Base-by-base conservation (phyloP, 345 rosid species). In the Syzygium grande region DNA sequence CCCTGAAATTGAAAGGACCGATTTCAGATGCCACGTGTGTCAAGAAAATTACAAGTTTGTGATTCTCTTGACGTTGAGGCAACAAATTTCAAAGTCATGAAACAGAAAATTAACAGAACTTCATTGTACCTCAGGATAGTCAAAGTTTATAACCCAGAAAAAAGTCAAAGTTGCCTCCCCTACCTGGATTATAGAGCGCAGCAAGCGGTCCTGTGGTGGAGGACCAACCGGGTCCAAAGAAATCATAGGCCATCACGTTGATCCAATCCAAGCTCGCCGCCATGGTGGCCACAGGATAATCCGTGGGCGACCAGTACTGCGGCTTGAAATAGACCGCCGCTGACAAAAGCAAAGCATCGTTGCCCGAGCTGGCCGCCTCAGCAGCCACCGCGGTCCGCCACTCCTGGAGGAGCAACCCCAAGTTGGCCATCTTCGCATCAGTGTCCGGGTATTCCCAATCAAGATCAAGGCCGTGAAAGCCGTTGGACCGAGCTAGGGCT, bases 401-500 rank as follows among this genome's bases (percentile, higher is more conserved):
- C 84, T 94, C 91, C 12, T 85, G 30, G 23, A 93, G 85, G 84
- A 93, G 51, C 17, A 38, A 7, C 52, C 92, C 96, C 46, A 94
- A 88, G 83, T 91, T 89, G 88, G 13, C 87, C 96, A 94, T 94
- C 65, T 91, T 91, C 34, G 91, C 80, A 0, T 87, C 84, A 11
- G 54, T 88, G 51, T 84, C n/a, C 8, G 96, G 97, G 56, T 83
- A 90, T 78, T 92, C 92, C 95, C 96, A 94, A 51, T 87, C 93
- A 19, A 95, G 93, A 84, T 95, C 98, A 41, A 94, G 93, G 85
- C 98, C 98, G 80, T 93, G 89, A 86, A 93, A 93, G 6, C 91
- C 93, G 51, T 92, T 85, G 1, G 92, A 88, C 52, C 97, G 87
- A 15, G 95, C 92, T 51, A 93, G 52, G 10, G 43, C 86, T 12